Evolutionary conservation across 768 basidiomycete species (phyloP).

Genomic region (Termitomyces sp.): DNA sequence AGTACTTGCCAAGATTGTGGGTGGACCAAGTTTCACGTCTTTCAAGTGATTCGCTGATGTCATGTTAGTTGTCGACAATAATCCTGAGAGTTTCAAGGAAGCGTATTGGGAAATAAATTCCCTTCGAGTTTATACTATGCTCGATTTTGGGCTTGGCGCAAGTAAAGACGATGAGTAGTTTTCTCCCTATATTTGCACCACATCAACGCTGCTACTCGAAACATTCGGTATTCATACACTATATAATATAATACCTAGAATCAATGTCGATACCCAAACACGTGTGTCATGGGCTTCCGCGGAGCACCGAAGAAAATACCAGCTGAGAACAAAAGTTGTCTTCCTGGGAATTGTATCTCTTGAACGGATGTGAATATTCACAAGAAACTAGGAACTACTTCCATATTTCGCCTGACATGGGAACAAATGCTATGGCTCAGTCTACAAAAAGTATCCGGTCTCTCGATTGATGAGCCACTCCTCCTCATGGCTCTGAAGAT

Average conservation of each 20-base stretch:
- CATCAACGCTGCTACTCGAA: neutral
- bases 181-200: neutral
- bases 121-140: constrained; percentile 45
- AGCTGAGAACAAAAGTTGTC: neutral
- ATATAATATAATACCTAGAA: neutral
- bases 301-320: neutral
- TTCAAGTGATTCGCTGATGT: neutral
- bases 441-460: constrained; percentile 4
- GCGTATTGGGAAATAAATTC: constrained; percentile 71
- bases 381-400: neutral
- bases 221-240: neutral
- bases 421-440: neutral
- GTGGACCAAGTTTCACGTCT: constrained; percentile 14
- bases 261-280: neutral
- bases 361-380: neutral
- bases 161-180: neutral
- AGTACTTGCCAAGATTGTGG: constrained; percentile 41
- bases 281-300: neutral
- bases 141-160: neutral
- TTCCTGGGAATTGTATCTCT: neutral
- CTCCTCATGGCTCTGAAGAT: neutral
- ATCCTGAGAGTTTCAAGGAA: constrained; percentile 51
- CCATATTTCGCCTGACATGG: neutral
- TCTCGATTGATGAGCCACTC: neutral
- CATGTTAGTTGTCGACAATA: constrained; percentile 48